Evolutionary conservation across 495 filamentous ascomycete species (phyloP), one percentile per base, ranked within the genome.

Genomic region (Articulospora tetracladia): DNA sequence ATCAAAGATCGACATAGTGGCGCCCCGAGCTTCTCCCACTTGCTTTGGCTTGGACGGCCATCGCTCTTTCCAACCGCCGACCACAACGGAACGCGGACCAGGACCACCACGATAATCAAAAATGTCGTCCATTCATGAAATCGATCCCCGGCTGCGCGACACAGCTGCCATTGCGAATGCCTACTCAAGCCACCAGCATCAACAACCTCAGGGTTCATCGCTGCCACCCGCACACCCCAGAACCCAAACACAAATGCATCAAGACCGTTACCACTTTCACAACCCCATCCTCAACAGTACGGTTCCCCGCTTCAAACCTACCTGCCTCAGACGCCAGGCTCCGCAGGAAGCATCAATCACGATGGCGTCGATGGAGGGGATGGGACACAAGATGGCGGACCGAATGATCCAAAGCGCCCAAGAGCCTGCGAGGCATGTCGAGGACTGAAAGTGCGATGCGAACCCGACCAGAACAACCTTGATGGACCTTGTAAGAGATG

Each of bases 401-500:
- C 48, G 13, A 53, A 48, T 32, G 66, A 68, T 57, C 53, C 60
- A 17, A 68, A 68, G 60, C 86, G 92, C 34, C 83, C 88, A 1
- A 87, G 92, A n/a, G 93, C 93, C 17, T 98, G 93, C 72, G 94
- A 97, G 69, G 86, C 90, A 11, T 98, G 93, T 71, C 86, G 94
- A 47, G 84, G 86, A 28, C 76, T 97, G 49, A 98, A 98, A 68
- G 93, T 97, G 20, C 85, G 89, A 25, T 98, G 93, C 73, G 92
- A 97, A 62, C 84, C 85, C 1, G 88, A 89, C 62, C 78, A 77
- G 1, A 74, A 76, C 46, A 86, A 84, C 60, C 80, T 77, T 2
- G 78, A 84, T 23, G 81, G 78, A 1, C 79, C 90, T 1, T 98
- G 94, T 72, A 90, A 86, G 69, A 82, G 94, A 49, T 98, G 94